phyloP scores from a whole-genome alignment of 2,329 filamentous ascomycete species.

The Aspergillus sp. region DNA sequence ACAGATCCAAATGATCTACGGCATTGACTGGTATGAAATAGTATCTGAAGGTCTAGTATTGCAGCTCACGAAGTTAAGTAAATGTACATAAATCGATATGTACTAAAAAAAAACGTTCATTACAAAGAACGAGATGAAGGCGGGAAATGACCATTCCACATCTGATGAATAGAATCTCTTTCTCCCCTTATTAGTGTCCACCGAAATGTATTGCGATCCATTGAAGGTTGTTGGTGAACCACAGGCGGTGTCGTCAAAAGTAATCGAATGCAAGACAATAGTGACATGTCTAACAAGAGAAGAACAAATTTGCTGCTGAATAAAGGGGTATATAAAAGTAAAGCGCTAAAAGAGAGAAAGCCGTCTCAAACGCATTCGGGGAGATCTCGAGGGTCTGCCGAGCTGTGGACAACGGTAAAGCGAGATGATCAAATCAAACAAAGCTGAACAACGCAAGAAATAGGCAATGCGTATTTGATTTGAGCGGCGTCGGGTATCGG shows the following conservation, averaged over 20 bases:
- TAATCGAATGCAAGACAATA: constrained; percentile 5
- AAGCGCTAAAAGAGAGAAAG: constrained; percentile 16
- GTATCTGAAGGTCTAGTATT: constrained; percentile 2
- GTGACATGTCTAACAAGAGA: constrained; percentile 17
- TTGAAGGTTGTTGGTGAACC: background rate
- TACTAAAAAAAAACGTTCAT: constrained; percentile 15
- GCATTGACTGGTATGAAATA: background rate
- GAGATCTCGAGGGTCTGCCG: background rate
- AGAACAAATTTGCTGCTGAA: constrained; percentile 23
- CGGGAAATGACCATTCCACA: background rate
- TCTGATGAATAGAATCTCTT: constrained; percentile 1
- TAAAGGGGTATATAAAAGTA: constrained; percentile 32
- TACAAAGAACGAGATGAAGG: background rate
- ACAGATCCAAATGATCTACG: background rate
- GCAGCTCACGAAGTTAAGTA: constrained; percentile 14
- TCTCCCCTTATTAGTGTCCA: background rate
- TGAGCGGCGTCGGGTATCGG: background rate
- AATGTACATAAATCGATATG: constrained; percentile 33
- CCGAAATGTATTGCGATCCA: background rate
- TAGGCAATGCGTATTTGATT: background rate
- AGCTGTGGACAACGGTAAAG: background rate
- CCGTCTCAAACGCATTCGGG: constrained; percentile 19
- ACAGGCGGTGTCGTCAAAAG: constrained; percentile 3
- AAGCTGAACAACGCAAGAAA: background rate
- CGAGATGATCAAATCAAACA: background rate